Evolutionary conservation across 345 rosid species (phyloP), one percentile per base, ranked within the genome.

Genomic region (Garcia nutans): DNA sequence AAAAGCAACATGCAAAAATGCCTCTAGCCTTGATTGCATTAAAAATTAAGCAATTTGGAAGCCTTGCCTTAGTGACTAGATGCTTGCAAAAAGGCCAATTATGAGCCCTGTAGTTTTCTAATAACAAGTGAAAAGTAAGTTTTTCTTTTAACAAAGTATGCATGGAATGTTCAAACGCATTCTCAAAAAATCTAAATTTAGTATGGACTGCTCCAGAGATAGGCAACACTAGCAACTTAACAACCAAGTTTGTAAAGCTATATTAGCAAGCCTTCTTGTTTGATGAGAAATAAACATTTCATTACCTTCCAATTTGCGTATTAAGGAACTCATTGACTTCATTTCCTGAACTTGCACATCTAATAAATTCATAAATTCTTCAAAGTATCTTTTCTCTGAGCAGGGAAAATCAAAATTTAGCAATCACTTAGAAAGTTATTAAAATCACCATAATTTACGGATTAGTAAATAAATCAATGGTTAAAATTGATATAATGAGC

Each of bases 261-360:
- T 54, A 33, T 65, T 12, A 50, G 49, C 37, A 31, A 54, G 50
- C 70, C 23, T 70, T 20, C 42, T 58, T n/a, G 37, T 60, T 59
- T 70, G 66, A 78, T 76, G 16, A 73, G 62, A 67, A 50, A 33
- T 42, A 19, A 76, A 75, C 65, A 75, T 55, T 68, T 75, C 31
- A 49, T 16, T 84, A 89, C 97, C 98, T 91, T 93, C 95, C 69
- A 96, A 83, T 42, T 78, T 88, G 77, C 80, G 85, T 73, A 96
- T 83, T 64, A 90, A 78, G 70, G 71, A 81, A 77, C 90, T 86
- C 92, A 96, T 82, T 13, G 92, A 85, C 90, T 86, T 93, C 90
- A 96, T 89, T 86, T 96, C 97, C 83, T 82, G 89, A 64, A 91
- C 88, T 88, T 96, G 99, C 73, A 76, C 75, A 47, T 88, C 93